Evolutionary conservation across 169 alveolate species (phyloP), one percentile per base, ranked within the genome.

Genomic region (Plasmodium sp.): DNA sequence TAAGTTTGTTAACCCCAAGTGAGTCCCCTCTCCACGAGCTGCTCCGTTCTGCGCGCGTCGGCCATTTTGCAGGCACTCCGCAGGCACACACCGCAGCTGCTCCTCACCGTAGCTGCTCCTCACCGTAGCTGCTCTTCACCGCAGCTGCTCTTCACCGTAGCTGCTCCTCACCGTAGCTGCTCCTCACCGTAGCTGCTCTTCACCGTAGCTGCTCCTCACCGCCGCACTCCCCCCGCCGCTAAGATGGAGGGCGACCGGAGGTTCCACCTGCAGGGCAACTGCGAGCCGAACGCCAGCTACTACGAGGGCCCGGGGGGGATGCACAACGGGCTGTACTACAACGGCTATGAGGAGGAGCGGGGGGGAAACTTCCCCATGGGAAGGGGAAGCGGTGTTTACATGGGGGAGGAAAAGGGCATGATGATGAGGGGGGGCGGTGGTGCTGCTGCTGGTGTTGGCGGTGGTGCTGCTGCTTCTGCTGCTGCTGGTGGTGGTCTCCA

Each of bases 181-280:
- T 56, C n/a, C 5, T 56, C 45, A 39, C 45, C 45, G 27, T 0
- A 22, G 45, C 45, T 22, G 27, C 27, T 22, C 27, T 22, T 22
- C 27, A 22, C 27, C 27, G 27, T 0, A 22, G 27, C 27, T 22
- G 27, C 72, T 56, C n/a, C 14, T 56, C 45, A 39, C 45, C 45
- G 45, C 45, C 9, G 45, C 45, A 39, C 9, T 39, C 10, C 9
- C 45, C 54, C 16, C 12, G 1, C 16, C 62, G 5, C 3, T 39
- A 85, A 51, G 34, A 79, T 85, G 93, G 93, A 79, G 41, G 48
- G 67, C 33, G 51, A 51, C 72, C 36, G 84, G 45, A 85, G 33
- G 72, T 67, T 22, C 54, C 45, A 71, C 41, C 36, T 22, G 36
- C 92, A 84, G 48, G 83, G 27, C 0, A 39, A 71, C 7, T 10